Evolutionary conservation across 805 yeast species (phyloP).

Genomic region (Zygosaccharomyces bisporus): DNA sequence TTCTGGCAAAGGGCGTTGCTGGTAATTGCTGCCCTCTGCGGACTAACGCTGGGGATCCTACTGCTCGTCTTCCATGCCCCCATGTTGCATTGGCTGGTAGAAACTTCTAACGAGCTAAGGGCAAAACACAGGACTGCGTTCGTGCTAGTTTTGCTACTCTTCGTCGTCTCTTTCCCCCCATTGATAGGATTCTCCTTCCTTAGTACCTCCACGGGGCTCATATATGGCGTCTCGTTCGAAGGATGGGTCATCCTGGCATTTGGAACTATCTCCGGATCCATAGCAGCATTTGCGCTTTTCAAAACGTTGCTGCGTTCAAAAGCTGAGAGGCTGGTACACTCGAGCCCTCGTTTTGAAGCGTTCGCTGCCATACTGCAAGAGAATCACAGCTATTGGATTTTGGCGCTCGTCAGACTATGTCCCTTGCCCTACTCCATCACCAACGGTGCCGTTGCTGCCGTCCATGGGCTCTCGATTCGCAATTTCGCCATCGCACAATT

Average conservation of each 20-base stretch:
- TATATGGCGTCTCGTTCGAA: slow-evolving; percentile 65
- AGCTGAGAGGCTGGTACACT: slow-evolving; percentile 57
- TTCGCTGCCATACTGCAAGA: slow-evolving; percentile 71
- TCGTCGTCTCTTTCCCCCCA: slow-evolving; percentile 85
- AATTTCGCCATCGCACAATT: slow-evolving; percentile 69
- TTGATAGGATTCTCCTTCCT: slow-evolving; percentile 74
- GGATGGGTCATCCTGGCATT: slow-evolving; percentile 78
- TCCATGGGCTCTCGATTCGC: slow-evolving; percentile 64
- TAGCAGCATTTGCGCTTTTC: slow-evolving; percentile 66
- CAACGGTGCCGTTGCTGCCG: slow-evolving; percentile 87
- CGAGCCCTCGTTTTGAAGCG: slow-evolving; percentile 66
- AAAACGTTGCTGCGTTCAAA: slow-evolving; percentile 52
- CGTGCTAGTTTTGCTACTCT: slow-evolving; percentile 50
- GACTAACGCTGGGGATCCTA: slow-evolving; percentile 18
- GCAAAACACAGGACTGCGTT: slow-evolving; percentile 41
- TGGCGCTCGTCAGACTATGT: slow-evolving; percentile 74
- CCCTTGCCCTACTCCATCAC: slow-evolving; percentile 92
- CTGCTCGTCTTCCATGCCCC: slow-evolving; percentile 28
- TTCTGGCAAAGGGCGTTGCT: slow-evolving; percentile 26
- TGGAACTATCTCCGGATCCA: slow-evolving; percentile 70
- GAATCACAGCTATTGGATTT: slow-evolving; percentile 58
- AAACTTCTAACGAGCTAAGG: slow-evolving; percentile 45
- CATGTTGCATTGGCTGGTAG: slow-evolving; percentile 36
- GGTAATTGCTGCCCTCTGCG: slow-evolving; percentile 14
- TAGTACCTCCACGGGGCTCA: slow-evolving; percentile 68